phyloP scores from a whole-genome alignment of 225 moss, liverwort and hornwort species.

The Polytrichum formosum region DNA sequence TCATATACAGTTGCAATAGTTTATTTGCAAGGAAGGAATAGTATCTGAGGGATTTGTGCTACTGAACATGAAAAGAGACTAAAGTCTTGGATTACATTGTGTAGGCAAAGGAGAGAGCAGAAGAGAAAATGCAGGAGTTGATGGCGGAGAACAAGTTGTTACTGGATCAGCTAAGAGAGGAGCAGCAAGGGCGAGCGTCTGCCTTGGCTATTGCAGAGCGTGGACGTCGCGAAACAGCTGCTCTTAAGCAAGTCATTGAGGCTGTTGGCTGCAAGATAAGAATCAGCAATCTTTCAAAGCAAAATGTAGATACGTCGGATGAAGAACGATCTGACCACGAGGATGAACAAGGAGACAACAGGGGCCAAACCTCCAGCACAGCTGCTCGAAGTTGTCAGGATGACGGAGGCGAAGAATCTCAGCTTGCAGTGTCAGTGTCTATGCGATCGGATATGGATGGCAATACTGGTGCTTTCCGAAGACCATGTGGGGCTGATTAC shows the following conservation, averaged over 20 bases:
- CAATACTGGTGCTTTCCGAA: slow-evolving; percentile 55
- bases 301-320: slow-evolving; percentile 48
- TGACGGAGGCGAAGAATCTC: slow-evolving; percentile 39
- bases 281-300: slow-evolving; percentile 57
- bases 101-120: slow-evolving; percentile 83
- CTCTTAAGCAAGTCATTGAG: slow-evolving; percentile 77
- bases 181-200: slow-evolving; percentile 42
- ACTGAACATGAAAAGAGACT: no score
- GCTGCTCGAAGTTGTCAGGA: slow-evolving; percentile 26
- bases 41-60: no score
- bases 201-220: slow-evolving; percentile 57
- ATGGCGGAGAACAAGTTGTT: slow-evolving; percentile 44
- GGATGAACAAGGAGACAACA: slow-evolving; percentile 29
- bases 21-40: no score
- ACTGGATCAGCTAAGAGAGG: slow-evolving; percentile 60
- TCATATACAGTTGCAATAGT: no score
- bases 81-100: neutral
- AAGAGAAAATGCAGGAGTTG: slow-evolving; percentile 56
- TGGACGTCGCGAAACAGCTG: slow-evolving; percentile 74
- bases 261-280: slow-evolving; percentile 95
- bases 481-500: slow-evolving; percentile 64
- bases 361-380: slow-evolving; percentile 27
- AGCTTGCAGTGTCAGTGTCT: slow-evolving; percentile 84
- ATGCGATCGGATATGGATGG: slow-evolving; percentile 69
- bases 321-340: slow-evolving; percentile 45